phyloP scores from a whole-genome alignment of 2,329 filamentous ascomycete species.

The Phyllosticta citriasiana region DNA sequence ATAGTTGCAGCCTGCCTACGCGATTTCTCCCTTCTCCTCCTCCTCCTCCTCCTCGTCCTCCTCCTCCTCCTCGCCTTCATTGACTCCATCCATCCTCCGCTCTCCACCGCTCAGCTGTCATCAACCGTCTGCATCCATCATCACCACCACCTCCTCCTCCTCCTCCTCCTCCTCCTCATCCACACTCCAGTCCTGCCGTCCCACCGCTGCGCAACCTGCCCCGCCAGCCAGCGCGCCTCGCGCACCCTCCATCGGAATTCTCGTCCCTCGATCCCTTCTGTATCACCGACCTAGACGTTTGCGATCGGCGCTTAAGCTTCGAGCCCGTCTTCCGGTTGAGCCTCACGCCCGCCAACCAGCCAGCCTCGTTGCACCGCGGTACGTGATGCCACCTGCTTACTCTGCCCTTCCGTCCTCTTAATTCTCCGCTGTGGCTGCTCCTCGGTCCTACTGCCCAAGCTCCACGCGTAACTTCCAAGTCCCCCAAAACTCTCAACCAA shows the following conservation, averaged over 20 bases:
- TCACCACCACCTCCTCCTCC: no score
- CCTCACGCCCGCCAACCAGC: constrained; percentile 1
- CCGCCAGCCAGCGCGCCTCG: not conserved
- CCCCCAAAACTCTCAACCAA: not conserved
- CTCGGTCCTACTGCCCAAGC: constrained; percentile 1
- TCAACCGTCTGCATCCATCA: no score
- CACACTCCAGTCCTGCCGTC: not conserved
- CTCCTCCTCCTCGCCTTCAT: no score
- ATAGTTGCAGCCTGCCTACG: not conserved
- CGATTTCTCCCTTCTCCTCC: not conserved
- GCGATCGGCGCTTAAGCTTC: constrained; percentile 11
- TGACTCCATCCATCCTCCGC: no score
- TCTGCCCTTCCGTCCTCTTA: not conserved
- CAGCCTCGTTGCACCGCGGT: constrained; percentile 8
- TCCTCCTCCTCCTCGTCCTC: no score
- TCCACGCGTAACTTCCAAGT: not conserved
- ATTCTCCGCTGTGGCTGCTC: not conserved
- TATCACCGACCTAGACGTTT: constrained; percentile 1
- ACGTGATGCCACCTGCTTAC: not conserved
- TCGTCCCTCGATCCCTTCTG: not conserved
- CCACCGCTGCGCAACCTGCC: not conserved
- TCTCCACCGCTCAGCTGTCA: no score
- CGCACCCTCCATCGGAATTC: not conserved
- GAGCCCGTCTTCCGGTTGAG: constrained; percentile 3
- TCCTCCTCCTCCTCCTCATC: no score